A percentile compares a stretch with the other conserved stretches of the same genome.
phyloP scores from a whole-genome alignment of 2,329 filamentous ascomycete species.

The Davidsoniella eucalypti region DNA sequence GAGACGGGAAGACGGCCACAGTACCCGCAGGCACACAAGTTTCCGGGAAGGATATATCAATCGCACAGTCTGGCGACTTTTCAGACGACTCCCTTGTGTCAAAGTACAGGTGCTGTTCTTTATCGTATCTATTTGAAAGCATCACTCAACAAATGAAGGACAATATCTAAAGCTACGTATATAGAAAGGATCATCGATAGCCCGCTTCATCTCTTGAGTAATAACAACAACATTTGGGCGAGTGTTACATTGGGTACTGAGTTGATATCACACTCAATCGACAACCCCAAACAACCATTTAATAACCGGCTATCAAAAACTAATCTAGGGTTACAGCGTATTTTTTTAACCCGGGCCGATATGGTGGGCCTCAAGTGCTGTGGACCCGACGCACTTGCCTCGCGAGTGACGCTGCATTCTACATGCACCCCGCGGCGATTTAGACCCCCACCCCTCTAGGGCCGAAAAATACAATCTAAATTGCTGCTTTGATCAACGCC shows the following conservation, averaged over 20 bases:
- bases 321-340: background rate
- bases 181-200: too few species aligned
- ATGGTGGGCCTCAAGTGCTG: background rate
- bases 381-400: background rate
- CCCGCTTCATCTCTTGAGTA: too few species aligned
- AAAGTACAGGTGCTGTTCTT: conserved; percentile 57
- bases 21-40: conserved; percentile 51
- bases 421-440: background rate
- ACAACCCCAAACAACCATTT: too few species aligned
- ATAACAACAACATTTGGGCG: too few species aligned
- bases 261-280: too few species aligned
- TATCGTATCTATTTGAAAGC: conserved; percentile 49
- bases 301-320: too few species aligned
- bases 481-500: too few species aligned
- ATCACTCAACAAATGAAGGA: conserved; percentile 35
- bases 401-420: background rate
- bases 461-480: background rate
- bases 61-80: conserved; percentile 11
- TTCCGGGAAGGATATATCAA: conserved; percentile 36
- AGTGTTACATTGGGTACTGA: too few species aligned
- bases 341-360: background rate
- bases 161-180: conserved; percentile 11
- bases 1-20: conserved; percentile 52
- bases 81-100: conserved; percentile 36
- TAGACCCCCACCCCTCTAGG: background rate